Conservation (phyloP, 1,139 yeast species). For the Geotrichum citri-aurantii region DNA sequence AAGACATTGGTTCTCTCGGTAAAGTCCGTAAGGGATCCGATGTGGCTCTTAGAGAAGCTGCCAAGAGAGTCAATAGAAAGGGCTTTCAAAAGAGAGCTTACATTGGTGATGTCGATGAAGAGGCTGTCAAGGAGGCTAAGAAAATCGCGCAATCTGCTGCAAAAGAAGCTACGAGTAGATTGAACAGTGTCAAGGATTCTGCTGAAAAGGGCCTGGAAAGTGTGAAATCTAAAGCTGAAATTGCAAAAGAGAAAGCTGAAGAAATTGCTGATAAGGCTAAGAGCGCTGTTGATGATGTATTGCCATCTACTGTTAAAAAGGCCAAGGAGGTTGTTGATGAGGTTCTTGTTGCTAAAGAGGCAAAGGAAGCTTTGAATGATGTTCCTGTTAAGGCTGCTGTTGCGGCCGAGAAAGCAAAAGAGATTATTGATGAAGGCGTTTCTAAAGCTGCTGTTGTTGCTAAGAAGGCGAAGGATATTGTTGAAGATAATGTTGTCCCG, state of each 20-base stretch:
- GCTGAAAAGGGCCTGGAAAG: not conserved
- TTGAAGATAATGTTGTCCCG: not conserved
- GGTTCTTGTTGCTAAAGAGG: not conserved
- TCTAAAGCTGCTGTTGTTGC: not conserved
- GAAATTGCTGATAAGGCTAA: not conserved
- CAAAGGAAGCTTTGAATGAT: not conserved
- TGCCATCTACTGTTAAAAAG: not conserved
- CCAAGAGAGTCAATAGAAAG: not conserved
- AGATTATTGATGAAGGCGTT: not conserved
- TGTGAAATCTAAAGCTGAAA: not conserved
- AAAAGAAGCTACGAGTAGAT: not conserved
- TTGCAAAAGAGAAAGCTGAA: not conserved
- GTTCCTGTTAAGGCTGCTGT: not conserved
- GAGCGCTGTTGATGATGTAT: not conserved
- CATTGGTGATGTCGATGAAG: not conserved
- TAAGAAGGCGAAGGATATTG: not conserved
- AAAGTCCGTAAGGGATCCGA: constrained; percentile 3
- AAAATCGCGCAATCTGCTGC: not conserved
- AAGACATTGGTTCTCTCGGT: not conserved
- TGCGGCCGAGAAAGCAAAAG: not conserved
- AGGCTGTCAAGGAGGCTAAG: not conserved
- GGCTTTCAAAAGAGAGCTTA: not conserved
- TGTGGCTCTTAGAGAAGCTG: constrained; percentile 2
- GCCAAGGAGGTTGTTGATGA: not conserved
- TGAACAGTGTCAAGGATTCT: not conserved